Evolutionary conservation across 78 protist species (phyloP), one percentile per base, ranked within the genome.

Genomic region (Cavenderia fasciculata): DNA sequence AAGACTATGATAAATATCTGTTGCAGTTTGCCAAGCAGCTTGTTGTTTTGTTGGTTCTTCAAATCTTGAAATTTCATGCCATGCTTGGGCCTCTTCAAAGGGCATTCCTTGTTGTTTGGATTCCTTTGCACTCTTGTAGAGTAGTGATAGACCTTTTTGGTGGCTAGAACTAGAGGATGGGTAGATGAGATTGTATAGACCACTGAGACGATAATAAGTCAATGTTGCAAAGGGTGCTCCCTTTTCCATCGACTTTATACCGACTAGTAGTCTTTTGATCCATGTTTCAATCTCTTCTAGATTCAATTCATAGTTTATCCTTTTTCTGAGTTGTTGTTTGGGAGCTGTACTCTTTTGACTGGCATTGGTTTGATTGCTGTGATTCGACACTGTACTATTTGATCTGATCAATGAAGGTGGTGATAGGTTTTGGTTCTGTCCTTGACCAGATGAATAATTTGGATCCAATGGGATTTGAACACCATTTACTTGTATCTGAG

Each of bases 41-140:
- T 44, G 8, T 47, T 47, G 49, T 51, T 77, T 63, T 7, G 54
- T 21, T 31, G 33, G 36, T 8, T 77, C 87, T 63, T 77, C 87
- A 4, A 40, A 62, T 31, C 27, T 77, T 21, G 61, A 63, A 41
- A 77, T 65, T 51, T 77, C 87, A 34, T 52, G 52, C 87, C 87
- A 77, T 6, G 74, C 27, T 10, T 63, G 49, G 19, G 74, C 87
- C 27, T 77, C 87, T 51, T 77, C 87, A 16, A 77, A 44, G 31
- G 29, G 66, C 2, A 77, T 16, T 65, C 56, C 62, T 27, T 52
- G 43, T 2, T 27, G 4, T 43, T 77, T 62, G 0, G 87, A 12
- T 18, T 63, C 75, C 38, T 77, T 63, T 0, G 59, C 41, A 51
- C 87, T 65, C 40, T 77, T 63, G 33, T 77, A 77, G 19, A 77